Base-by-base conservation (phyloP, 768 basidiomycete species). In the Tylopilus intermedius region DNA sequence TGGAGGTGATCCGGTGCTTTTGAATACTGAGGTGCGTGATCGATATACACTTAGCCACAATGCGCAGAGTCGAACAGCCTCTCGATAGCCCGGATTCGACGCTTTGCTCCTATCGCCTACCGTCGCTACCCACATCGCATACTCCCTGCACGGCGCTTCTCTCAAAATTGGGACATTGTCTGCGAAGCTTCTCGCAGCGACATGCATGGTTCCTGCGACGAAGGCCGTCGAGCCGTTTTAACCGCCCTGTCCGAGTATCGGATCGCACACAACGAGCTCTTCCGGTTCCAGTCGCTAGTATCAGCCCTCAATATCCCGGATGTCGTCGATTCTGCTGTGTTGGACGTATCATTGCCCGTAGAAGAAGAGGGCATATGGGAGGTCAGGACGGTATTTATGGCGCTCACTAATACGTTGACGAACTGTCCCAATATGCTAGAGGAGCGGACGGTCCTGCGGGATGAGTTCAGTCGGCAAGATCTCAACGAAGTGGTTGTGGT, bases 201-300 rank as follows among this genome's bases (percentile, higher is more conserved):
- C 94, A 38, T 91, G 90, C 63, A 76, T 90, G 21, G 73, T 95
- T 21, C 84, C 87, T 68, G 79, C 5, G 71, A 72, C 6, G 83
- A 88, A 32, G 92, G 91, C 0, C 84, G 89, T 62, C 82, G 77
- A 54, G 76, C 81, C 3, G 86, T 94, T 8, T 73, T 94, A 11
- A 86, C 54, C 79, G 84, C n/a, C n/a, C n/a, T n/a, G n/a, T n/a
- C n/a, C n/a, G n/a, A n/a, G n/a, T n/a, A n/a, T n/a, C n/a, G n/a
- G 13, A 67, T 90, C 47, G 77, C 77, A 30, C 82, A 76, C 58
- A 81, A 82, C 26, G 91, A 94, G 56, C 63, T 74, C 4, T 90
- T 89, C 60, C 84, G 94, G 5, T 94, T 96, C 61, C 83, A 92
- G 60, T 95, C n/a, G n/a, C n/a, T n/a, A n/a, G n/a, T n/a, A n/a